A percentile compares a stretch with the other conserved stretches of the same genome.
phyloP scores from a whole-genome alignment of 441 rosid species.

The Pelargonium australe region DNA sequence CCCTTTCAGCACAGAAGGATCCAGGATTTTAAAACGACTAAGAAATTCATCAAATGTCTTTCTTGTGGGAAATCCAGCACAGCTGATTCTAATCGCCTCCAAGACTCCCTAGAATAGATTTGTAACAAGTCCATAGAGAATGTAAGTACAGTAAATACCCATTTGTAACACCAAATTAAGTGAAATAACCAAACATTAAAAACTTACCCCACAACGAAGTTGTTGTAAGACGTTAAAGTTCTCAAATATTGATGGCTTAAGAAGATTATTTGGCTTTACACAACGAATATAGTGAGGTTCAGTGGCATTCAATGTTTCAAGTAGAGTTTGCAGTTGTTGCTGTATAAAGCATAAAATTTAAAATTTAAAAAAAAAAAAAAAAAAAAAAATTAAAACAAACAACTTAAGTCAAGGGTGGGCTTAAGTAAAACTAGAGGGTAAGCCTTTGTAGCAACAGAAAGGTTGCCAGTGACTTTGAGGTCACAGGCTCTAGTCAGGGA shows the following conservation, averaged over 20 bases:
- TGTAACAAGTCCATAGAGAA: constrained; percentile 8
- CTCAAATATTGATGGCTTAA: constrained; percentile 85
- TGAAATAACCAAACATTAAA: constrained; percentile 23
- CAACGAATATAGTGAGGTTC: constrained; percentile 95
- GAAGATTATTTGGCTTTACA: constrained; percentile 87
- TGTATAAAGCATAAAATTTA: constrained; percentile 29
- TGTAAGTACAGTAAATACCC: constrained; percentile 4
- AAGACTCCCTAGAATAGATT: constrained; percentile 69
- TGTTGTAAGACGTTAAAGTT: constrained; percentile 73
- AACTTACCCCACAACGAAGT: constrained; percentile 92
- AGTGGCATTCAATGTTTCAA: constrained; percentile 81
- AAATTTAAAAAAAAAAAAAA: constrained; percentile 7
- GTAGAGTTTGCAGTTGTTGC: constrained; percentile 96
- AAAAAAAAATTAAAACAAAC: constrained; percentile 14
- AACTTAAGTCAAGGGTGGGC: constrained; percentile 10
- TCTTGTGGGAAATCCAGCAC: constrained; percentile 96
- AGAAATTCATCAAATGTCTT: constrained; percentile 69
- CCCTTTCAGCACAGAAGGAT: constrained; percentile 44
- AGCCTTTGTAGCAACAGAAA: too few species aligned
- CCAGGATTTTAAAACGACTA: constrained; percentile 58
- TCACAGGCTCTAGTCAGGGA: too few species aligned
- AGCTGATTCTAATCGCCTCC: constrained; percentile 98
- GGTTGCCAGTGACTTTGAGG: too few species aligned
- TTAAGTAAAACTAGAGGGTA: constrained; percentile 1
- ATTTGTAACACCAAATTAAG: constrained; percentile 18